Conservation (phyloP, 2,329 filamentous ascomycete genomes). For the Phyllosticta capitalensis region DNA sequence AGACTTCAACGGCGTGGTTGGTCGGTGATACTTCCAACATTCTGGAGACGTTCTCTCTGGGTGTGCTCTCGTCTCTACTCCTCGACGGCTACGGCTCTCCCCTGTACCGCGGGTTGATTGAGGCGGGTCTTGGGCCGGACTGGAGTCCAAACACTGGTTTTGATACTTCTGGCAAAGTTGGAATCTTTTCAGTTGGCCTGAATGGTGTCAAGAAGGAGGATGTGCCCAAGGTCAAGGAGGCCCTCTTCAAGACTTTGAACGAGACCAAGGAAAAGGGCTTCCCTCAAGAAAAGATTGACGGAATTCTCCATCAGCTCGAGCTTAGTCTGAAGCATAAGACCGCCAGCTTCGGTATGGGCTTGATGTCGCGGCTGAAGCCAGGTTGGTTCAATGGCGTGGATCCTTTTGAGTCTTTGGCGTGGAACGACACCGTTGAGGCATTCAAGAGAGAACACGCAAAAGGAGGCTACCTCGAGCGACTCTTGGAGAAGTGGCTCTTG, state of each 20-base stretch:
- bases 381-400: slow-evolving; percentile 95
- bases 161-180: slow-evolving; percentile 64
- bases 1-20: slow-evolving; percentile 90
- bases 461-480: slow-evolving; percentile 69
- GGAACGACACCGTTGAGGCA: slow-evolving; percentile 76
- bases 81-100: slow-evolving; percentile 95
- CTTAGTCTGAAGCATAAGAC: slow-evolving; percentile 94
- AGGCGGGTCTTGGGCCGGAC: slow-evolving; percentile 81
- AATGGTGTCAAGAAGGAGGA: slow-evolving; percentile 80
- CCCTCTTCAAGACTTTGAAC: slow-evolving; percentile 61
- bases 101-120: slow-evolving; percentile 78
- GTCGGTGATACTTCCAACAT: slow-evolving; percentile 74
- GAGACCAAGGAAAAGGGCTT: slow-evolving; percentile 69
- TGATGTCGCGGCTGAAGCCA: slow-evolving; percentile 80
- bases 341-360: slow-evolving; percentile 82
- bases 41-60: slow-evolving; percentile 78
- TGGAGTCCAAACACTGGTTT: slow-evolving; percentile 94
- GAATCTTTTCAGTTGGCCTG: slow-evolving; percentile 82
- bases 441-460: slow-evolving; percentile 71
- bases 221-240: slow-evolving; percentile 64
- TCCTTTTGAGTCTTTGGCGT: slow-evolving; percentile 81
- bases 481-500: slow-evolving; percentile 83
- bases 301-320: slow-evolving; percentile 87
- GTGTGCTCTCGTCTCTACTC: slow-evolving; percentile 71
- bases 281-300: slow-evolving; percentile 81